Base-by-base conservation (phyloP, 345 rosid genomes). In the Camelina neglecta region DNA sequence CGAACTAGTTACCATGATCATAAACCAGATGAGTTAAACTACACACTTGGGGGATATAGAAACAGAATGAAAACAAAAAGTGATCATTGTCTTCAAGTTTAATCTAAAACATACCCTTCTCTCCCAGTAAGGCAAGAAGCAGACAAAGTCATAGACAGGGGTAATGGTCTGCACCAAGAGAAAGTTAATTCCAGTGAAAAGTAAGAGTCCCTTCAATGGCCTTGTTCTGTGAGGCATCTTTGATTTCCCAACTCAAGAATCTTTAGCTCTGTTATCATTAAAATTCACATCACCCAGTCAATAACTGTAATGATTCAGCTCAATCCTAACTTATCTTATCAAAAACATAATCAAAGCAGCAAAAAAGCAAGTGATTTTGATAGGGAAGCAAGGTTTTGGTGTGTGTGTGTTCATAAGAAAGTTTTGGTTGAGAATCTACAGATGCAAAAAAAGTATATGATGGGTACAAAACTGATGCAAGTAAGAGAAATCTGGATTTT, bases 111-210 rank as follows among this genome's bases (percentile, higher is more conserved):
- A 69, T 83, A 87, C 94, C 88, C 90, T 78, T 86, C 90, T 83
- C 82, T 89, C 92, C 94, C 94, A 89, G 76, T 81, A 89, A 62
- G 94, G 94, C 68, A 72, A 85, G 85, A 87, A 89, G 85, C 92
- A 89, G 24, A 89, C 88, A 9, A 86, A 89, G 71, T 89, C 92
- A 76, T 87, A 89, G 72, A 89, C 94, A 0, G 92, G 92, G 68
- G 83, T 75, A n/a, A 89, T 86, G 26, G 89, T 87, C 0, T 83
- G 80, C 48, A 86, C 92, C 83, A 78, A 66, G 24, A 86, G 50
- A 3, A 68, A 69, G 64, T 87, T 89, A 15, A 87, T 67, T 69
- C 95, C 95, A 11, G 90, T 83, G 72, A 89, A 87, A 78, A 87
- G 65, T 77, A 89, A 70, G 6, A 87, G 81, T 41, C 86, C 90